phyloP scores from a whole-genome alignment of 371 early-diverging fungal genomes.

The Thermomucor indicae-seudaticae region DNA sequence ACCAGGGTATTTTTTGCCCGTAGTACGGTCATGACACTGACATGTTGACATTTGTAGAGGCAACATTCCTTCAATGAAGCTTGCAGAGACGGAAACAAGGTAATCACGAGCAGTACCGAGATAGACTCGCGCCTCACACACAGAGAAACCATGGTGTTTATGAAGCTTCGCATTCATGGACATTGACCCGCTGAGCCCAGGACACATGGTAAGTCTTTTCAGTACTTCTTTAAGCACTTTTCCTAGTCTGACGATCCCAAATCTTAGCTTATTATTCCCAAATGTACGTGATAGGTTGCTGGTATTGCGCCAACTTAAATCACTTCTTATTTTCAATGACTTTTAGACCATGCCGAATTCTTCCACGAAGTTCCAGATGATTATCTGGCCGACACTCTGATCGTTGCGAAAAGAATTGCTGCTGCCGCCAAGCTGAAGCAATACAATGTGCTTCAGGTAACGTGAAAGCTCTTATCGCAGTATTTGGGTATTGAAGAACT shows the following conservation, averaged over 20 bases:
- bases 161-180: constrained; percentile 70
- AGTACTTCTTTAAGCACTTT: not conserved
- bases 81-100: constrained; percentile 80
- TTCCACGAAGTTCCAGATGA: constrained; percentile 88
- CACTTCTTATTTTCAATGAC: not conserved
- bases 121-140: too few relatives aligned
- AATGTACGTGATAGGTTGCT: constrained; percentile 50
- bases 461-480: too few relatives aligned
- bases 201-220: constrained; percentile 66
- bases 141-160: not conserved
- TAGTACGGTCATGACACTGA: not conserved
- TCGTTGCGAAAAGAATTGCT: constrained; percentile 85
- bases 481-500: not conserved
- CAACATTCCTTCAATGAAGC: constrained; percentile 78
- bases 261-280: constrained; percentile 78
- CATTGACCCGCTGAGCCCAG: constrained; percentile 74
- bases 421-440: constrained; percentile 59
- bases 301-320: not conserved
- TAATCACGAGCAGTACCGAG: constrained; percentile 18
- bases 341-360: constrained; percentile 83
- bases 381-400: constrained; percentile 76
- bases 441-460: constrained; percentile 91
- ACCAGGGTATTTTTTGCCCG: not conserved
- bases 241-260: not conserved
- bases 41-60: constrained; percentile 39